Percentiles rank a stretch among this genome's conserved stretches.
phyloP scores from a whole-genome alignment of 1,284 basidiomycete species.

The Serendipita sp. region DNA sequence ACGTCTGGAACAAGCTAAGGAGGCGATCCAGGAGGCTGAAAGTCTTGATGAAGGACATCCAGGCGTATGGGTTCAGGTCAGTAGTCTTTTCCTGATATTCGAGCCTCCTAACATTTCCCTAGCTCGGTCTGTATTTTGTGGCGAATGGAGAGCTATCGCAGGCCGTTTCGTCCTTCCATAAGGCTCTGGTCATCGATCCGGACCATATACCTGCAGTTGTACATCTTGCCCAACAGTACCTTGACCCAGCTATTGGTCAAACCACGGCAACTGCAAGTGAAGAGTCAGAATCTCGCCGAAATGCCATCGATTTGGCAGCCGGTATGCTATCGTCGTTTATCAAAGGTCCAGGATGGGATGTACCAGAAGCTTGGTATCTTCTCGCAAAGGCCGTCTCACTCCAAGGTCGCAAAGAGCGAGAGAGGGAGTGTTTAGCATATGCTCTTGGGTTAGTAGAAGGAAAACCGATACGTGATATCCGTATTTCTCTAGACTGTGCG shows the following conservation, averaged over 20 bases:
- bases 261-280: slow-evolving; percentile 12
- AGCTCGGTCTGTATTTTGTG: slow-evolving; percentile 68
- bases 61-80: slow-evolving; percentile 86
- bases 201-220: slow-evolving; percentile 66
- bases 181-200: slow-evolving; percentile 65
- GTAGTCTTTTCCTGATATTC: slow-evolving; percentile 14
- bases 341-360: slow-evolving; percentile 66
- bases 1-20: slow-evolving; percentile 79
- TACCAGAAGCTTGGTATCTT: slow-evolving; percentile 85
- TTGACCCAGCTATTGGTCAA: slow-evolving; percentile 23
- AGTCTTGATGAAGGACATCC: slow-evolving; percentile 74
- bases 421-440: slow-evolving; percentile 59
- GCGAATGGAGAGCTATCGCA: slow-evolving; percentile 41
- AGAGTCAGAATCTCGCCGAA: slow-evolving; percentile 21
- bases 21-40: slow-evolving; percentile 92
- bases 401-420: slow-evolving; percentile 55
- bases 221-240: slow-evolving; percentile 61
- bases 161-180: slow-evolving; percentile 65
- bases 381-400: slow-evolving; percentile 64
- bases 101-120: slow-evolving; percentile 4
- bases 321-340: slow-evolving; percentile 50
- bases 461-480: slow-evolving; percentile 48
- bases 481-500: slow-evolving; percentile 55
- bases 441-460: slow-evolving; percentile 63
- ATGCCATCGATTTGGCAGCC: slow-evolving; percentile 58